These are phyloP conservation scores for Rutstroemia sp. DNA, from an alignment of 2,329 filamentous ascomycete species.

Conservation along the genomic window DNA sequence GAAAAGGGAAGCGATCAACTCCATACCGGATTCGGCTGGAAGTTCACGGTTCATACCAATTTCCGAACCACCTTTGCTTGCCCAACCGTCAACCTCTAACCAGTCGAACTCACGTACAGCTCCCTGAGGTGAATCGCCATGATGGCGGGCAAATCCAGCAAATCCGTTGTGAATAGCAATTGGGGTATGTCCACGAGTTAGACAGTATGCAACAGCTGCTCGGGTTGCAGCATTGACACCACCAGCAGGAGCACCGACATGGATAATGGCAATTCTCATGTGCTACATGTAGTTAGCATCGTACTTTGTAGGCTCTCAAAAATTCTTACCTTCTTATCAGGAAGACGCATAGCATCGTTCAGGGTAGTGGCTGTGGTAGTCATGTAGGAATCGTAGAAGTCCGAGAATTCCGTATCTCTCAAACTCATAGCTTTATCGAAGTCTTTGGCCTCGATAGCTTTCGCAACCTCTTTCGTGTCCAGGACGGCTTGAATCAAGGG, in stretches of 20 bases:
- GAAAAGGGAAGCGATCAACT: conserved; percentile 74
- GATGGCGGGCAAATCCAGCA: conserved; percentile 84
- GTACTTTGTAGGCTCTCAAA: background rate
- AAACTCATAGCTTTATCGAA: conserved; percentile 83
- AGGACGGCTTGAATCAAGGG: conserved; percentile 83
- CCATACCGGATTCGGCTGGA: conserved; percentile 77
- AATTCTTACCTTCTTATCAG: conserved; percentile 59
- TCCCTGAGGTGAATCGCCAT: conserved; percentile 72
- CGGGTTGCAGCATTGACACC: conserved; percentile 97
- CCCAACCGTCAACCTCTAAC: conserved; percentile 93
- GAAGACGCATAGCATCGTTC: conserved; percentile 55
- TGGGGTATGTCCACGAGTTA: conserved; percentile 85
- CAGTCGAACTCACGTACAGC: conserved; percentile 82
- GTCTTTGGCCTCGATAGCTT: conserved; percentile 75
- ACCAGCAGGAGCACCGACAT: conserved; percentile 91
- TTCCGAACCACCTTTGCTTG: conserved; percentile 92
- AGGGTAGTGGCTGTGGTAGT: conserved; percentile 82
- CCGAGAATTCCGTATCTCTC: conserved; percentile 86
- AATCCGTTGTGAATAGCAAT: conserved; percentile 96
- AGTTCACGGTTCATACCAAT: conserved; percentile 96
- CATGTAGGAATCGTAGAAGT: conserved; percentile 84
- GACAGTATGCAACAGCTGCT: conserved; percentile 86
- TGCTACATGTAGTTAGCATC: conserved; percentile 44
- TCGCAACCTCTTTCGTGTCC: conserved; percentile 76
- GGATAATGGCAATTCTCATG: conserved; percentile 92